Evolutionary conservation across 495 filamentous ascomycete species (phyloP).

Genomic region (Xylaria longipes): DNA sequence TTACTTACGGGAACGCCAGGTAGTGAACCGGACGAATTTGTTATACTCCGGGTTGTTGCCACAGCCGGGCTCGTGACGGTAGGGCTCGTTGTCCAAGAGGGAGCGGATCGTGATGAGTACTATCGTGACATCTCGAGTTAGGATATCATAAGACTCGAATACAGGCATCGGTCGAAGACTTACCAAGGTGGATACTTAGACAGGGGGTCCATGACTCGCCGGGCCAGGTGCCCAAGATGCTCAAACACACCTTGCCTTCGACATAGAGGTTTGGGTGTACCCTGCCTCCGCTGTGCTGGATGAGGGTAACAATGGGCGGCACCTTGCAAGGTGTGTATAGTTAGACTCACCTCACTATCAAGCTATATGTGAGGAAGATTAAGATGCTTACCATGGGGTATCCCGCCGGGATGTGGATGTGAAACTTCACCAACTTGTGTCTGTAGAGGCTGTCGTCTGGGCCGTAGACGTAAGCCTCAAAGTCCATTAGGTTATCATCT

Average conservation of each 20-base stretch:
- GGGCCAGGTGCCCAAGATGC: neutral
- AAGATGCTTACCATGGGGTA: neutral
- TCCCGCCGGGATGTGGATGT: neutral
- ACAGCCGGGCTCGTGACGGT: neutral
- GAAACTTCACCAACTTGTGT: neutral
- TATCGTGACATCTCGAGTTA: neutral
- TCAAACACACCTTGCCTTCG: neutral
- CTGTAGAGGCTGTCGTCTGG: constrained; percentile 1
- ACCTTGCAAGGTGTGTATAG: neutral
- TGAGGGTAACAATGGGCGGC: neutral
- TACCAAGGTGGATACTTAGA: neutral
- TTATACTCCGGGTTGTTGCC: neutral
- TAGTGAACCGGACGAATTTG: neutral
- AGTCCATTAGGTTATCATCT: neutral
- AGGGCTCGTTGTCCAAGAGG: neutral
- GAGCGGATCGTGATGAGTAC: neutral
- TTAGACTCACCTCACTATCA: neutral
- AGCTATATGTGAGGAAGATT: neutral
- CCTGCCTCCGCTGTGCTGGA: neutral
- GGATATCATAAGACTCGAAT: neutral
- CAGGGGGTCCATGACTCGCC: neutral
- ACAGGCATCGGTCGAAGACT: neutral
- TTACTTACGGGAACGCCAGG: neutral
- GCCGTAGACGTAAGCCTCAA: neutral
- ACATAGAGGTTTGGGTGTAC: neutral